These are phyloP conservation scores for Hamigera avellanea DNA, from an alignment of 495 filamentous ascomycete genomes.

Conservation along the genomic window DNA sequence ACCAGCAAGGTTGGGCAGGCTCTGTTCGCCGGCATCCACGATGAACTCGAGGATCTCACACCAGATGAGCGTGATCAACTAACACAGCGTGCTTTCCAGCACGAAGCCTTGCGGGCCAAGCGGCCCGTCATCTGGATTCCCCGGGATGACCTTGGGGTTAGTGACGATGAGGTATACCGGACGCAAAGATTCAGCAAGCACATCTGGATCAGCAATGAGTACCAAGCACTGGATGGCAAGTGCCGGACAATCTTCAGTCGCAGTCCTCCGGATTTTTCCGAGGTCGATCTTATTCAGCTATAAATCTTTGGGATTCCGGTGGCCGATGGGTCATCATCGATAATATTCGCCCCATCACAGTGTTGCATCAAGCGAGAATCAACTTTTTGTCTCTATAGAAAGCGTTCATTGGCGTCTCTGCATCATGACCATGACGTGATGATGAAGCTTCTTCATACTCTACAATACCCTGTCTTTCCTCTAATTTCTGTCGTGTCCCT, in stretches of 20 bases:
- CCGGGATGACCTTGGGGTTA: constrained; percentile 78
- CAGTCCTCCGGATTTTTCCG: constrained; percentile 85
- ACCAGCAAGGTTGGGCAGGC: constrained; percentile 53
- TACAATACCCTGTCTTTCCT: too few species aligned
- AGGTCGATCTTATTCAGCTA: constrained; percentile 79
- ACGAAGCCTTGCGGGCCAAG: constrained; percentile 74
- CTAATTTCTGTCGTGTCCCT: too few species aligned
- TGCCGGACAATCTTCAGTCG: constrained; percentile 75
- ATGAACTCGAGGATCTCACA: constrained; percentile 89
- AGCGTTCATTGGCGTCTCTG: too few species aligned
- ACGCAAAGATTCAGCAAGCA: constrained; percentile 67
- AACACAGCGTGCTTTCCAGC: constrained; percentile 81
- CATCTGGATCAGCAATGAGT: constrained; percentile 92
- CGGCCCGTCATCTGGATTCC: constrained; percentile 92
- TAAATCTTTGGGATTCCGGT: too few species aligned
- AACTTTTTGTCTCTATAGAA: too few species aligned
- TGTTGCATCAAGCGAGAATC: too few species aligned
- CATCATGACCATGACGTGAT: too few species aligned
- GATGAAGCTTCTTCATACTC: too few species aligned
- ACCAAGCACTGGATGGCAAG: constrained; percentile 74
- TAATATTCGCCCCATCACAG: constrained; percentile 10
- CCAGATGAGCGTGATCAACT: constrained; percentile 82
- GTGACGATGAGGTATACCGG: constrained; percentile 77
- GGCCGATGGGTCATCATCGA: constrained; percentile 5
- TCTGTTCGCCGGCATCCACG: constrained; percentile 75